phyloP scores from a whole-genome alignment of 2,329 filamentous ascomycete genomes.

The Fusarium sp. region DNA sequence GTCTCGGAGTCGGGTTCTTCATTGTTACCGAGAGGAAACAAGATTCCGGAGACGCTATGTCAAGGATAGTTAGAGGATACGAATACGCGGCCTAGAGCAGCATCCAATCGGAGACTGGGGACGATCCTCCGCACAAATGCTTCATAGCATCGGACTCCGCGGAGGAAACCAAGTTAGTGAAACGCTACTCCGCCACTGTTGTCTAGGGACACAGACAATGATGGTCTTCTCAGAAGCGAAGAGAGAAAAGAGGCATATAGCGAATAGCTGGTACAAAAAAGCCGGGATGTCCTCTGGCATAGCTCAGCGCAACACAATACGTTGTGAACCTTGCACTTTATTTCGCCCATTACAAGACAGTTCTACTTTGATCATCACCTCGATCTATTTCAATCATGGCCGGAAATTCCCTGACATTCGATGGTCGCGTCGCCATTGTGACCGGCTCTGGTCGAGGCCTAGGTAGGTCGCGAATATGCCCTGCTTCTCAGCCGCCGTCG shows the following conservation, averaged over 20 bases:
- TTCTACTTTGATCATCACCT: neutral
- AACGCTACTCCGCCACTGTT: neutral
- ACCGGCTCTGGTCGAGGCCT: neutral
- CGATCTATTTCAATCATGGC: neutral
- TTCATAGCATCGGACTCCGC: neutral
- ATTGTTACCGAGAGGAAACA: neutral
- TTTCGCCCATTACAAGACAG: neutral
- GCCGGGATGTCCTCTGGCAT: neutral
- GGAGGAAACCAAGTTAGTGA: neutral
- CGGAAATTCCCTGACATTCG: neutral
- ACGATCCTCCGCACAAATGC: neutral
- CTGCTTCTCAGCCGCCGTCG: neutral
- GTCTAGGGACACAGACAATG: neutral
- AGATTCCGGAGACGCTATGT: neutral
- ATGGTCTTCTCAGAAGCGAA: neutral
- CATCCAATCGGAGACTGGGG: neutral
- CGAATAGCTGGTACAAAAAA: neutral
- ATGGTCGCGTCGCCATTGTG: constrained; percentile 1
- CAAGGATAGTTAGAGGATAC: neutral
- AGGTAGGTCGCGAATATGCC: neutral
- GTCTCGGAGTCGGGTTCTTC: neutral
- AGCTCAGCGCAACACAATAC: neutral
- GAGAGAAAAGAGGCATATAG: neutral
- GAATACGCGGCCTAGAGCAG: neutral
- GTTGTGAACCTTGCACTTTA: neutral